Evolutionary conservation across 192 early-diverging fungal genomes (phyloP), one percentile per base, ranked within the genome.

Genomic region (Irineochytrium annulatum): DNA sequence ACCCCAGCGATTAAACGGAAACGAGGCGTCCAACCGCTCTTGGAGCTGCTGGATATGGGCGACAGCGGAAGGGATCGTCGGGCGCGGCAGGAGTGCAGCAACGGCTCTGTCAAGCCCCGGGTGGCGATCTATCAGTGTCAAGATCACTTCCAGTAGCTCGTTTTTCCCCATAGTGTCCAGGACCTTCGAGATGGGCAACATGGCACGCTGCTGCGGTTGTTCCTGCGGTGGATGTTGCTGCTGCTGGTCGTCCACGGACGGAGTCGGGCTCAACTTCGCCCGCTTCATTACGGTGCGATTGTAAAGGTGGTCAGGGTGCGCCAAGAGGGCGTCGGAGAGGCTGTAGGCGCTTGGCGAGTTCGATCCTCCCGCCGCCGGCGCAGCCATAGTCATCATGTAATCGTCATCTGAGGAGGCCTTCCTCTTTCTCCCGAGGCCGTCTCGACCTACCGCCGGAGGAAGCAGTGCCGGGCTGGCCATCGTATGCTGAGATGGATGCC

Each of bases 1-100:
- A 16, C 93, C 94, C 41, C 79, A 78, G 62, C 88, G 85, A 55
- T 81, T 88, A 77, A 95, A 98, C 0, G 94, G 94, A 69, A 93
- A 95, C 2, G 86, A 79, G 2, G 85, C 86, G 52, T 78, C 70
- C 46, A 97, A 69, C 30, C 79, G 76, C 60, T 86, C 85, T 60
- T 93, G 84, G 19, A 89, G 74, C 4, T 77, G 75, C 55, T 62
- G 67, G 19, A 98, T 79, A 28, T 86, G 77, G 33, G 70, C 65
- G 41, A 79, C 72, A 0, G 86, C 89, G 17, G 91, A 89, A 29
- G 73, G 73, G 34, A 97, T 79, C 24, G 94, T 92, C 31, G 96
- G 96, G 46, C 81, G 82, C 20, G 93, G 92, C 31, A 95, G 77
- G 41, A 91, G 81, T 17, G 82, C 68, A 52, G 84, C 79, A 24